Base-by-base conservation (phyloP, 2,329 filamentous ascomycete species). In the Pyricularia grisea region DNA sequence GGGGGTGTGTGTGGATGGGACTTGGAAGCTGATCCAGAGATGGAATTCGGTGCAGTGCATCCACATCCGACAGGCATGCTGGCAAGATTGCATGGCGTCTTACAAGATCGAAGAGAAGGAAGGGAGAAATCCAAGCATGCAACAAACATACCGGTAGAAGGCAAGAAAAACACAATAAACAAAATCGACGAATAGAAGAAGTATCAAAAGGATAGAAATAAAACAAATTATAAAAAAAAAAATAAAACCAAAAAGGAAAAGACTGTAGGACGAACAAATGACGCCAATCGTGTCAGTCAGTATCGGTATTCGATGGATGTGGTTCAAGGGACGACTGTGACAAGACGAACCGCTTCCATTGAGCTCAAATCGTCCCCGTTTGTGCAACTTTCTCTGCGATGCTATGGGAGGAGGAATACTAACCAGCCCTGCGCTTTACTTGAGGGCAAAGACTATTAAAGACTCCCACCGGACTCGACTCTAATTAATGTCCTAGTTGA, bases 21-120 rank as follows among this genome's bases (percentile, higher is more conserved):
- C 14, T 25, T 71, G 73, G 27, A 65, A 27, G n/a, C 20, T 31
- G 30, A 20, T 31, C 20, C 61, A 65, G 30, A 31, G 27, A 28
- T 65, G 27, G 30, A 65, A 31, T 36, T 36, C 30, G 30, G 61
- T 33, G 31, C 28, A 65, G 63, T 65, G 42, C 42, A 50, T 50
- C 42, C 20, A 65, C 23, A 33, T 5, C 63, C 23, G 63, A 28
- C 63, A 30, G 63, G 28, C 63, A 65, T 30, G 63, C 14, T 61
- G 58, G 23, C 11, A 61, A 36, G 58, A 61, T 61, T 61, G 12
- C 25, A 23, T n/a, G 10, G 33, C 23, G 23, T 61, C n/a, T 61
- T 12, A 12, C 58, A 12, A 3, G 23, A 27, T 25, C 5, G n/a
- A 61, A 61, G 55, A 27, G 23, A 11, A 12, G 25, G 14, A n/a